Conservation (phyloP, 2,329 filamentous ascomycete species). For the Ceratocystis cacaofunesta region DNA sequence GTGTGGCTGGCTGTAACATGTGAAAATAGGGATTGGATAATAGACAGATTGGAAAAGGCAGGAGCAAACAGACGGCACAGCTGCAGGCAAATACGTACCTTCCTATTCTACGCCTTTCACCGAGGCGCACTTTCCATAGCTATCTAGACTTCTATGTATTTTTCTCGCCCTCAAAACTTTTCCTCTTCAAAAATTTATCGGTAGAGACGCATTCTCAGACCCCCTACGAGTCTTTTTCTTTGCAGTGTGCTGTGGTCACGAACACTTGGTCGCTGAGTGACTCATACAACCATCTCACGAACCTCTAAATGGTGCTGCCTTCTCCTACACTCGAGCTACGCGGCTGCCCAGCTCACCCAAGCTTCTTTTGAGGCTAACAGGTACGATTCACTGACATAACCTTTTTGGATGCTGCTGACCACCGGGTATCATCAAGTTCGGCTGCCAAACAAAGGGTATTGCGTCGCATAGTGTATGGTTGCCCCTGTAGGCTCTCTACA, state of each 20-base stretch:
- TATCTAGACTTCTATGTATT: neutral
- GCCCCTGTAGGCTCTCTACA: neutral
- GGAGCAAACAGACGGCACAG: neutral
- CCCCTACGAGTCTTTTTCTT: neutral
- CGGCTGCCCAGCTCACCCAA: neutral
- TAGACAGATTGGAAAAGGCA: neutral
- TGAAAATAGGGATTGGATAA: neutral
- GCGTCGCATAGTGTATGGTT: neutral
- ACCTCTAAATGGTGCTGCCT: neutral
- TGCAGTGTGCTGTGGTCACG: neutral
- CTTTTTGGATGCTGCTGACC: neutral
- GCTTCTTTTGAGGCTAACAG: neutral
- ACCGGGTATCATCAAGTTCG: neutral
- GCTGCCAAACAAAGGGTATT: neutral
- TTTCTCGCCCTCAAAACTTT: neutral
- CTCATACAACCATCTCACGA: neutral
- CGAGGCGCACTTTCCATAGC: neutral
- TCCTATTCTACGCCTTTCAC: neutral
- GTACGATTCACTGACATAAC: neutral
- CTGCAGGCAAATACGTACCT: neutral
- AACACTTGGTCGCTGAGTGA: neutral
- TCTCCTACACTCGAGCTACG: neutral
- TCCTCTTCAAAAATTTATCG: neutral
- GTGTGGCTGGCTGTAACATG: neutral
- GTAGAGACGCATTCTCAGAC: too few relatives aligned